Percentiles rank a stretch among this genome's conserved stretches.
These are phyloP conservation scores for Termitomyces sp. DNA, from an alignment of 768 basidiomycete genomes.

Conservation along the genomic window DNA sequence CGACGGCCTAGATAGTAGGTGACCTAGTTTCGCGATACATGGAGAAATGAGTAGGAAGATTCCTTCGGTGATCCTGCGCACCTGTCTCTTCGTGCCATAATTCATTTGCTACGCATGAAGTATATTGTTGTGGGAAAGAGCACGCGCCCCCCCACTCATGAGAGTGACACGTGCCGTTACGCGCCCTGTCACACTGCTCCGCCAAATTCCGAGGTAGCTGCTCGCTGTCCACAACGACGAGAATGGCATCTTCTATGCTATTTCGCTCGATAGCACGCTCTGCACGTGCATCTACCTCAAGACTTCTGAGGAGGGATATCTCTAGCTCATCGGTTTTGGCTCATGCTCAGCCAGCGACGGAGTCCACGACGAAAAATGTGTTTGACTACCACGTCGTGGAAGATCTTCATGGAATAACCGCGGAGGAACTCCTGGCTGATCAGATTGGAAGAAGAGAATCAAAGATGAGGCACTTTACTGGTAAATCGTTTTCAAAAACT, in stretches of 20 bases:
- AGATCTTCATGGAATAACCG: conserved; percentile 76
- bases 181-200: conserved; percentile 21
- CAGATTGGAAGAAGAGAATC: conserved; percentile 61
- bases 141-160: too few relatives aligned
- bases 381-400: conserved; percentile 75
- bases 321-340: conserved; percentile 26
- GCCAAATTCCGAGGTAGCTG: conserved; percentile 28
- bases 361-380: conserved; percentile 35
- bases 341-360: conserved; percentile 24
- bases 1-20: too few relatives aligned
- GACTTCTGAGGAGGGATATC: conserved; percentile 28
- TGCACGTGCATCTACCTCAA: conserved; percentile 24
- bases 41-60: too few relatives aligned
- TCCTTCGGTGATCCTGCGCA: too few relatives aligned
- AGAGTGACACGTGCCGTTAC: neutral
- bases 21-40: too few relatives aligned
- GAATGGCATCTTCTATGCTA: conserved; percentile 56
- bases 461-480: conserved; percentile 91
- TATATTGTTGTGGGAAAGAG: too few relatives aligned
- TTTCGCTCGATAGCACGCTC: conserved; percentile 57
- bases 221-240: conserved; percentile 22
- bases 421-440: conserved; percentile 76
- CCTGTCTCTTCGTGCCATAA: too few relatives aligned
- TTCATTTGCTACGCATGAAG: too few relatives aligned
- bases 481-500: conserved; percentile 27